Base-by-base conservation (phyloP, 257 asterid genomes). In the Linaria vulgaris region DNA sequence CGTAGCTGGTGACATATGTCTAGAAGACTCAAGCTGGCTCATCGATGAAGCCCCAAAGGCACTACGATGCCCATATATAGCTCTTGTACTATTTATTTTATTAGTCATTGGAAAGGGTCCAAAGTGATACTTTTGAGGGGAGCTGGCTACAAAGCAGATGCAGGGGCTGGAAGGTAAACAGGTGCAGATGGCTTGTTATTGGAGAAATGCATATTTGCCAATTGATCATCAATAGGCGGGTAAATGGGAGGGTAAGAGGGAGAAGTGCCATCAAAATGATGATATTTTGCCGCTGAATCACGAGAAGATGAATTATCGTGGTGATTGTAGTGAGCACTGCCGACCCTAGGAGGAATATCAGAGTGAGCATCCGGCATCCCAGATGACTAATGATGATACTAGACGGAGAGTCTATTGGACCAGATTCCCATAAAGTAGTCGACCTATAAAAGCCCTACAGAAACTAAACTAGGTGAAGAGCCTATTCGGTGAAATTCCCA, bases 191-290 rank as follows among this genome's bases (percentile, higher is more conserved):
- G 79, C 63, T 60, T 70, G 16, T 37, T 48, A 43, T 77, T 83
- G 13, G 88, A 71, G 79, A 92, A 72, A 57, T 53, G 83, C 78
- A 87, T 60, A 62, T 74, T 74, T 17, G 76, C 82, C 69, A 89
- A 39, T 1, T 75, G 89, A 63, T 83, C 82, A 17, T 89, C 88
- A 24, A 89, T 82, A 51, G 88, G 87, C 1, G 97, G 97, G 60
- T 89, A 87, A 56, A 80, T 41, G 0, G 87, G 38, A 27, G 95
- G 87, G 49, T 74, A 74, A 56, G 67, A 63, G 7, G 69, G 77
- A 39, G 69, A 54, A 61, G 58, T 56, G 49, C 66, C 81, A 34
- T 74, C 79, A 12, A 56, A 67, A 52, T 43, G 67, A 61, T 68
- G 83, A 59, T 78, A 66, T 65, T 67, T 68, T n/a, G 61, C 41